Evolutionary conservation across 2,329 filamentous ascomycete species (phyloP).

Genomic region (Plenodomus tracheiphilus): DNA sequence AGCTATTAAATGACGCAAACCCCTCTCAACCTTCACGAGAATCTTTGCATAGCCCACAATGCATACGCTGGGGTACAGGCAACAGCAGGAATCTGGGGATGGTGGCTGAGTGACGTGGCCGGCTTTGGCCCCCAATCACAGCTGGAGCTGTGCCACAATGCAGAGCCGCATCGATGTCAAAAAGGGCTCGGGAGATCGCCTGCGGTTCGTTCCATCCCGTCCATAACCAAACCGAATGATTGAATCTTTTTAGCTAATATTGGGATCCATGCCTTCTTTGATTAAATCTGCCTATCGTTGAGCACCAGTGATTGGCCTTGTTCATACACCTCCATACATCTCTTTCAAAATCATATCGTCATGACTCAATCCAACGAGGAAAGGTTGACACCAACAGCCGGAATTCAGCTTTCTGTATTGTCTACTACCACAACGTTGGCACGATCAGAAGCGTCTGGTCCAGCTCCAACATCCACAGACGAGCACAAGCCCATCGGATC

Average conservation of each 20-base stretch:
- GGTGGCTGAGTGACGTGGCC: neutral
- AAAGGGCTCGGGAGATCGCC: neutral
- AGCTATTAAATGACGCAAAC: too few relatives aligned
- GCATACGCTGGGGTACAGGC: neutral
- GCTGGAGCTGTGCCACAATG: neutral
- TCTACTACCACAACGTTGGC: neutral
- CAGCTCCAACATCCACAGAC: neutral
- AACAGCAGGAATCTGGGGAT: neutral
- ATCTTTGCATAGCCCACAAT: too few relatives aligned
- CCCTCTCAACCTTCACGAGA: too few relatives aligned
- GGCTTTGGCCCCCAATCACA: neutral
- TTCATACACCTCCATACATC: too few relatives aligned
- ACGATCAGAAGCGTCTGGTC: neutral
- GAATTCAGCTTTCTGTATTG: neutral
- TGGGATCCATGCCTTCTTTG: too few relatives aligned
- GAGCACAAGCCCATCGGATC: conserved; percentile 16
- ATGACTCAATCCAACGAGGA: neutral
- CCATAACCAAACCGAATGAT: neutral
- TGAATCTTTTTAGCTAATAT: too few relatives aligned
- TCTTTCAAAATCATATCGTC: neutral
- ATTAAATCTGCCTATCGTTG: too few relatives aligned
- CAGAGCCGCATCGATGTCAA: neutral
- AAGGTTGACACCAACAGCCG: neutral
- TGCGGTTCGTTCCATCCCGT: neutral
- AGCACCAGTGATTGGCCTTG: too few relatives aligned